Evolutionary conservation across 805 yeast genomes (phyloP), one percentile per base, ranked within the genome.

Genomic region (Ogataea pignaliae): DNA sequence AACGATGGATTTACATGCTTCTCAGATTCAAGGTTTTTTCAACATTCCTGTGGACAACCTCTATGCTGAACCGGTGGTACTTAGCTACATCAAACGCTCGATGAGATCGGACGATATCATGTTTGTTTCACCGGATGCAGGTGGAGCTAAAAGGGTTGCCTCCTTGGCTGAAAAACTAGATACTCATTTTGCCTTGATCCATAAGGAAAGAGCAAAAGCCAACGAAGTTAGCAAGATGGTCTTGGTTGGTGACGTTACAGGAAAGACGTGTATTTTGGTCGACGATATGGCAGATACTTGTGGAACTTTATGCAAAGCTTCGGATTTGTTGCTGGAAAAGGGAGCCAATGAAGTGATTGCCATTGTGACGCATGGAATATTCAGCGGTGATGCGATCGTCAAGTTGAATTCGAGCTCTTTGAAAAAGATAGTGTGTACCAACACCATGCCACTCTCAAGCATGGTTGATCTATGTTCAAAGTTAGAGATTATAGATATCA

Each of bases 201-300:
- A 91, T 70, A 91, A 91, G 65, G 99, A 91, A 70, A 80, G 99
- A 61, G 91, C 88, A 39, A 80, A 85, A 59, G 97, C 98, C 39
- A 91, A 91, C 61, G 98, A 91, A 68, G 96, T 91, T 10, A 83
- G 93, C 14, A 75, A 86, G 55, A 91, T 91, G 99, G 96, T 91
- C 21, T 73, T 91, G 30, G 98, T 91, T 36, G 99, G 99, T 51
- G 97, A 90, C 64, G 99, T 91, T 34, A 69, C 79, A 3, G 80
- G 81, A 47, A 88, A 87, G 64, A 77, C 83, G 5, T 90, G 97
- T 66, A 73, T 93, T 18, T 70, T 91, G 50, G 87, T 91, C 30
- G 99, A 91, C 65, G 99, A 91, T 63, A 93, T 91, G 95, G 98
- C 98, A 33, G 99, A 91, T 61, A 91, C 99, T 5, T 91, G 98